A percentile compares a stretch with the other conserved stretches of the same genome.
These are phyloP conservation scores for Trichoderma sp. DNA, from an alignment of 2,329 filamentous ascomycete species.

Conservation along the genomic window DNA sequence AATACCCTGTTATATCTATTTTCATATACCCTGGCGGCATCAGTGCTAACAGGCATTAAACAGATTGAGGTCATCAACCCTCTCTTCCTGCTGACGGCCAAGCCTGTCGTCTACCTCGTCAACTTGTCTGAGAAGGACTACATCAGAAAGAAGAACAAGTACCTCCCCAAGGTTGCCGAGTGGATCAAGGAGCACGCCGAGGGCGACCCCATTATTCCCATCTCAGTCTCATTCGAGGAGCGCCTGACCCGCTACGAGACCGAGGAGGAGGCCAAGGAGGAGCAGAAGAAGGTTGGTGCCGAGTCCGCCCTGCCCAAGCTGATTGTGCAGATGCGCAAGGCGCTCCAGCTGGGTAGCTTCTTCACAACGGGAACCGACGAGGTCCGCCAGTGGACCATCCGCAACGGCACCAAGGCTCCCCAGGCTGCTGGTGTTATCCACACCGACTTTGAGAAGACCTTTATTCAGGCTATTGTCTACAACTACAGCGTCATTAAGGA, in stretches of 20 bases:
- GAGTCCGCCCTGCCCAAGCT: constrained; percentile 92
- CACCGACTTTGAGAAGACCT: constrained; percentile 98
- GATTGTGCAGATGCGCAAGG: constrained; percentile 89
- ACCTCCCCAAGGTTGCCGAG: constrained; percentile 87
- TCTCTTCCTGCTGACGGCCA: constrained; percentile 90
- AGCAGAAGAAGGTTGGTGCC: constrained; percentile 84
- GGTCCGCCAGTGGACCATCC: constrained; percentile 97
- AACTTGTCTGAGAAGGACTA: constrained; percentile 98
- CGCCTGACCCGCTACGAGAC: constrained; percentile 79
- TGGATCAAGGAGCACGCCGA: constrained; percentile 92
- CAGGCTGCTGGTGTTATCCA: constrained; percentile 98
- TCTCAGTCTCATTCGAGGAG: constrained; percentile 92
- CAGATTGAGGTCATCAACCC: constrained; percentile 98
- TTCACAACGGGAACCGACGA: constrained; percentile 97
- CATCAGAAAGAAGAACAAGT: constrained; percentile 99
- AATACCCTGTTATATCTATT: background rate
- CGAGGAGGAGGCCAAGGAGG: constrained; percentile 75
- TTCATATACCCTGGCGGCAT: background rate
- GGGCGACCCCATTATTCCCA: constrained; percentile 87
- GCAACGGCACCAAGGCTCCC: constrained; percentile 94
- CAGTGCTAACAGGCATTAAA: constrained; percentile 21
- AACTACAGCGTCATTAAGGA: constrained; percentile 83
- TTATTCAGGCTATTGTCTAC: constrained; percentile 95
- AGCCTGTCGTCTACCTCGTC: constrained; percentile 95
- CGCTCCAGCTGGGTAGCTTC: constrained; percentile 87